Evolutionary conservation across 2,329 filamentous ascomycete genomes (phyloP), one percentile per base, ranked within the genome.

Genomic region (Botryotinia convoluta): DNA sequence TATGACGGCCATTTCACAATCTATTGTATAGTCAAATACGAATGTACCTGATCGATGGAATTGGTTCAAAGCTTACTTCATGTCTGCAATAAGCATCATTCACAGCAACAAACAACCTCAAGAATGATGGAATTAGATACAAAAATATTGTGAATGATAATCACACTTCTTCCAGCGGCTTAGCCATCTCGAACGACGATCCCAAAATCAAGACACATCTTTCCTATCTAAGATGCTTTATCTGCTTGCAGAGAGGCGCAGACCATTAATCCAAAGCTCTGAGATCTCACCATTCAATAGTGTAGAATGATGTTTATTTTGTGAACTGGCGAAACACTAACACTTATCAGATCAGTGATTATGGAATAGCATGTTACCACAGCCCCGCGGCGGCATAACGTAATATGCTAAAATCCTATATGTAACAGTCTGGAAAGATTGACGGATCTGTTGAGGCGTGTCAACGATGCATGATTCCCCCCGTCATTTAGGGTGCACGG

Each of bases 161-260:
- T 0, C 0, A 10, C 22, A 26, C 45, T 48, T 26, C 45, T 48
- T 10, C 20, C 0, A 9, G 10, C 9, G 4, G 20, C 1, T 9
- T 26, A 48, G 45, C 4, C 9, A 26, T 26, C 22, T 48, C 9
- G 22, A 12, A 48, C 3, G 22, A 48, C 4, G 9, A 48, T 26
- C 45, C 22, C 4, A 44, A 20, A 44, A 44, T 44, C 42, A 44
- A 7, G 16, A 20, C 16, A 44, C 42, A 44, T 44, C 16, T 44
- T 18, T 42, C 14, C 12, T 16, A 16, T 42, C 14, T 42, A 42
- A 42, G 39, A 14, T 42, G 16, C 10, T 42, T 16, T 44, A 44
- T 44, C 16, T 44, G 18, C 16, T 44, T 20, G 20, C 2, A 48
- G 22, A 26, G 22, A 48, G 22, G 10, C 26, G 22, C 45, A 48